These are phyloP conservation scores for Pisolithus orientalis DNA, from an alignment of 768 basidiomycete species.

Conservation along the genomic window DNA sequence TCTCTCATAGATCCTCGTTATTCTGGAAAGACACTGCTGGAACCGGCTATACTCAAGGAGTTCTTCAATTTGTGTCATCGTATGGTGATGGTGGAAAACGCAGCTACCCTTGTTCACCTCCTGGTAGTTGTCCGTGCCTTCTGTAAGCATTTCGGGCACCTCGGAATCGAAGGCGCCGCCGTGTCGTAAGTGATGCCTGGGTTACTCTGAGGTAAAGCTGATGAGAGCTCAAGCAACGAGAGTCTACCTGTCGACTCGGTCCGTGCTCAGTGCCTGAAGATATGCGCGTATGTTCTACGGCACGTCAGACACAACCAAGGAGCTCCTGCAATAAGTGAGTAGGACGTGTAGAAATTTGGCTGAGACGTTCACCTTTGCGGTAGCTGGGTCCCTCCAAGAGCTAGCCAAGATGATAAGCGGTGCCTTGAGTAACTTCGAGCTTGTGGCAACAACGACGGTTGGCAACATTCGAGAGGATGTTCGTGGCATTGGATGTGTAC, in stretches of 20 bases:
- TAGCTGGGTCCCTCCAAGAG: conserved; percentile 49
- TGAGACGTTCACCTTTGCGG: conserved; percentile 17
- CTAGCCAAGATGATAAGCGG: conserved; percentile 56
- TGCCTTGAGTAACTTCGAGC: conserved; percentile 55
- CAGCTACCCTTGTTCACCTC: conserved; percentile 63
- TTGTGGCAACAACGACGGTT: conserved; percentile 53
- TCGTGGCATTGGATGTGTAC: conserved; percentile 67
- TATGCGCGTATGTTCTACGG: conserved; percentile 77
- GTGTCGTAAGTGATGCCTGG: conserved; percentile 12
- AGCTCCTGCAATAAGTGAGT: conserved; percentile 46
- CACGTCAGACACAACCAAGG: conserved; percentile 57
- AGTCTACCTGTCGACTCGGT: conserved; percentile 26
- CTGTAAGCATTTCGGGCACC: conserved; percentile 34
- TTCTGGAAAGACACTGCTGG: conserved; percentile 73
- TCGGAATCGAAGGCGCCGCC: conserved; percentile 15
- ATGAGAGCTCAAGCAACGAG: conserved; percentile 20
- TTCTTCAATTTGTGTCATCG: conserved; percentile 84
- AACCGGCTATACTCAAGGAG: conserved; percentile 84
- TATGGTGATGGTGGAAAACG: conserved; percentile 81
- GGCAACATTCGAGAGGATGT: conserved; percentile 64
- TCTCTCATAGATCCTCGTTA: conserved; percentile 76
- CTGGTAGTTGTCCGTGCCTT: conserved; percentile 62
- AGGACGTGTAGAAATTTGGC: neutral
- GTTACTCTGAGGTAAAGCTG: neutral
- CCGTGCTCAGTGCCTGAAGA: conserved; percentile 67